phyloP scores from a whole-genome alignment of 345 rosid genomes.

The Punica granatum region DNA sequence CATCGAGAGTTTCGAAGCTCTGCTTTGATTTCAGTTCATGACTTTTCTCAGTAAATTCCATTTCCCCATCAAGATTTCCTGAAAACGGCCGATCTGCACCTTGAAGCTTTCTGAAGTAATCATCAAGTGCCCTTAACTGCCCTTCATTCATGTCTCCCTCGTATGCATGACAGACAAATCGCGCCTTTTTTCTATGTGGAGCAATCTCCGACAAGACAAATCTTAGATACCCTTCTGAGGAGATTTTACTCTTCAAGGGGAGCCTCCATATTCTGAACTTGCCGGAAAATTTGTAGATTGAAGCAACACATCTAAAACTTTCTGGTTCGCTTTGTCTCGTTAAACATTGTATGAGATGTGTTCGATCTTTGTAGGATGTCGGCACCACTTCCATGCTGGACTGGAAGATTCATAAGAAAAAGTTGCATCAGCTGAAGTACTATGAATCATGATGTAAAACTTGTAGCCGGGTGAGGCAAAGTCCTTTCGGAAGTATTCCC shows the following conservation, averaged over 20 bases:
- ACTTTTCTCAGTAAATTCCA: conserved; percentile 8
- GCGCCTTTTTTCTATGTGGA: not conserved
- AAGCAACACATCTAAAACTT: not conserved
- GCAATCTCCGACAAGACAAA: not conserved
- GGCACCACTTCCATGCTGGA: not conserved
- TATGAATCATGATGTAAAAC: not conserved
- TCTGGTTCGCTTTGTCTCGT: not conserved
- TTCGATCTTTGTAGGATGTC: not conserved
- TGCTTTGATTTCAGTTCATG: conserved; percentile 18
- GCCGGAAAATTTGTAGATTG: not conserved
- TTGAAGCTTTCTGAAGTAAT: conserved; percentile 57
- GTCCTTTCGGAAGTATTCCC: not conserved
- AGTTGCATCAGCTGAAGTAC: not conserved
- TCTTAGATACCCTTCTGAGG: not conserved
- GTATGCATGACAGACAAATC: conserved; percentile 16
- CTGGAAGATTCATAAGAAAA: not conserved
- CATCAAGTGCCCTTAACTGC: conserved; percentile 49
- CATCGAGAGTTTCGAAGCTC: conserved; percentile 35
- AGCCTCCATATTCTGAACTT: not conserved
- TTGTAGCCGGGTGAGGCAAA: not conserved
- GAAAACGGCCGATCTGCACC: conserved; percentile 13
- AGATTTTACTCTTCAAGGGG: not conserved
- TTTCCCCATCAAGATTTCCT: conserved; percentile 14
- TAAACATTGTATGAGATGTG: not conserved
- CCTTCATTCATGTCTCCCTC: conserved; percentile 19